Conservation (phyloP, 106 monocot species). For the Dioscorea zingiberensis region DNA sequence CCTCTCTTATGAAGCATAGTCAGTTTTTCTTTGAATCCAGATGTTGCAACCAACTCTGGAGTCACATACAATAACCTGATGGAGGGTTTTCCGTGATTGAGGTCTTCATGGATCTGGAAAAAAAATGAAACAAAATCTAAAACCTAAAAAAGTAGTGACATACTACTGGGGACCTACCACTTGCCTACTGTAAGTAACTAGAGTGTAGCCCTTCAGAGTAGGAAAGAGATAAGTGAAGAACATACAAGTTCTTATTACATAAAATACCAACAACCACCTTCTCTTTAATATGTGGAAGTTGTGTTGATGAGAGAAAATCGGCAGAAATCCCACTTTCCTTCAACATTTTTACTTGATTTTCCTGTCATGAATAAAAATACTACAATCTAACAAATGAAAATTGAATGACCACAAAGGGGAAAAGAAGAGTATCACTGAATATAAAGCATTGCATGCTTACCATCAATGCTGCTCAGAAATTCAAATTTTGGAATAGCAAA, state of each 20-base stretch:
- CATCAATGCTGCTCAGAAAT: constrained; percentile 67
- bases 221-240: not conserved
- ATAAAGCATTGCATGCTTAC: constrained; percentile 27
- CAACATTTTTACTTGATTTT: constrained; percentile 73
- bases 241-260: not conserved
- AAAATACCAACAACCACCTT: constrained; percentile 38
- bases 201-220: not conserved
- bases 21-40: constrained; percentile 66
- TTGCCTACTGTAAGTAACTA: too few relatives aligned
- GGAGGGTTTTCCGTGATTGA: constrained; percentile 71
- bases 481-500: constrained; percentile 1
- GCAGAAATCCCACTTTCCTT: constrained; percentile 66
- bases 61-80: constrained; percentile 84
- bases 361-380: constrained; percentile 32
- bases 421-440: not conserved
- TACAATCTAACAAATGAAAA: not conserved
- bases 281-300: constrained; percentile 46
- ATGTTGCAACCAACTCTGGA: constrained; percentile 79
- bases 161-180: too few relatives aligned
- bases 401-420: not conserved
- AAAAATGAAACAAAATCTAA: constrained; percentile 1
- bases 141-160: not conserved
- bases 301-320: constrained; percentile 89
- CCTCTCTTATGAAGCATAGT: constrained; percentile 68
- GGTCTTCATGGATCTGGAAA: constrained; percentile 76